These are phyloP conservation scores for Fusarium sp. DNA, from an alignment of 2,329 filamentous ascomycete genomes.

Conservation along the genomic window DNA sequence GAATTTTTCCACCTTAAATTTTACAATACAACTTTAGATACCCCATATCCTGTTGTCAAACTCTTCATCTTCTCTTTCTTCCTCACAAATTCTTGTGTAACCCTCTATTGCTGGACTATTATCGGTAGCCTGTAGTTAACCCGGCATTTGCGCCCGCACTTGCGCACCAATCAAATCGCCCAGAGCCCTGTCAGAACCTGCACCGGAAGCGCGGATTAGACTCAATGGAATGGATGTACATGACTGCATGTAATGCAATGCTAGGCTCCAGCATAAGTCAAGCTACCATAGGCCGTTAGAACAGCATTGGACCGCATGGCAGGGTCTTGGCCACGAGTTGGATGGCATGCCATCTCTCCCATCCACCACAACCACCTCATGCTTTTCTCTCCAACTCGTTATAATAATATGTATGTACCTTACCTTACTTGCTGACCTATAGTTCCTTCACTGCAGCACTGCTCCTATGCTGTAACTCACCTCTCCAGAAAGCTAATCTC, in stretches of 20 bases:
- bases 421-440: conserved; percentile 10
- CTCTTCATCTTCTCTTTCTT: background rate
- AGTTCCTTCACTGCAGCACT: background rate
- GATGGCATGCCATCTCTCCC: background rate
- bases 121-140: conserved; percentile 11
- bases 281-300: background rate
- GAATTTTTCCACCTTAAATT: background rate
- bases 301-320: background rate
- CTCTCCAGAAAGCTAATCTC: conserved; percentile 5
- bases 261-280: conserved; percentile 18
- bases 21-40: background rate
- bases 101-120: conserved; percentile 30
- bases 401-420: background rate
- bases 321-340: conserved; percentile 6
- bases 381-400: background rate
- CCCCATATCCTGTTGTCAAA: background rate
- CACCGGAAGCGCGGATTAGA: conserved; percentile 26
- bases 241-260: background rate
- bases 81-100: conserved; percentile 21
- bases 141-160: conserved; percentile 19
- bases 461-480: background rate
- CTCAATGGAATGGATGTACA: background rate
- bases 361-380: too few relatives aligned
- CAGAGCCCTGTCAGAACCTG: conserved; percentile 18
- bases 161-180: conserved; percentile 30